phyloP scores from a whole-genome alignment of 192 early-diverging fungal species.

The Entrophospora sp. region DNA sequence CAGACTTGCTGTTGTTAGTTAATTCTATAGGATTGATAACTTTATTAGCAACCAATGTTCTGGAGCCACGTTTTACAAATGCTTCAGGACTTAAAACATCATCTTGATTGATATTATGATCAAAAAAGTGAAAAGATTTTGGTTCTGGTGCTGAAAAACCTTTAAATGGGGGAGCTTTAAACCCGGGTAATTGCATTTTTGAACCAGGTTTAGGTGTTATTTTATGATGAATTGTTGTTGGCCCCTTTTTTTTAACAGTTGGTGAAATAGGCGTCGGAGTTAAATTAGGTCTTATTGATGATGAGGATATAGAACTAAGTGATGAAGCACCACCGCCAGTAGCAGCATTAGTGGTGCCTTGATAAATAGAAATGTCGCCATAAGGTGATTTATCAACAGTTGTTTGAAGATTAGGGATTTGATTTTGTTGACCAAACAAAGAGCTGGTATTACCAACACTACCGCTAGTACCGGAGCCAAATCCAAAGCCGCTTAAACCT shows the following conservation, averaged over 20 bases:
- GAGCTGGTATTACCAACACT: constrained; percentile 5
- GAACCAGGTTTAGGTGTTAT: constrained; percentile 62
- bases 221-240: constrained; percentile 57
- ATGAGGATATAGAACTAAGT: constrained; percentile 27
- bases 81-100: constrained; percentile 52
- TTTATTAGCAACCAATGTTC: constrained; percentile 52
- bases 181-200: constrained; percentile 59
- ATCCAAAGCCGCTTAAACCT: constrained; percentile 24
- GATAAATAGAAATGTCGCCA: constrained; percentile 8
- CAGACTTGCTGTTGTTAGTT: not conserved
- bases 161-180: constrained; percentile 8
- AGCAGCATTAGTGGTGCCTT: constrained; percentile 19
- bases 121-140: constrained; percentile 20
- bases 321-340: constrained; percentile 13
- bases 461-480: constrained; percentile 24
- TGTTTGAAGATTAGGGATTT: not conserved
- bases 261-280: too few relatives aligned
- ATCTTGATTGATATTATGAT: constrained; percentile 29
- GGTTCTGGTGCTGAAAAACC: not conserved
- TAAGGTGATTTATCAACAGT: not conserved
- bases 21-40: not conserved
- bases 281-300: too few relatives aligned
- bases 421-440: not conserved
- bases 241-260: constrained; percentile 57
- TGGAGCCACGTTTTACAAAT: constrained; percentile 56